Base-by-base conservation (phyloP, 148 eudicot species). In the Suaeda aralocaspica region DNA sequence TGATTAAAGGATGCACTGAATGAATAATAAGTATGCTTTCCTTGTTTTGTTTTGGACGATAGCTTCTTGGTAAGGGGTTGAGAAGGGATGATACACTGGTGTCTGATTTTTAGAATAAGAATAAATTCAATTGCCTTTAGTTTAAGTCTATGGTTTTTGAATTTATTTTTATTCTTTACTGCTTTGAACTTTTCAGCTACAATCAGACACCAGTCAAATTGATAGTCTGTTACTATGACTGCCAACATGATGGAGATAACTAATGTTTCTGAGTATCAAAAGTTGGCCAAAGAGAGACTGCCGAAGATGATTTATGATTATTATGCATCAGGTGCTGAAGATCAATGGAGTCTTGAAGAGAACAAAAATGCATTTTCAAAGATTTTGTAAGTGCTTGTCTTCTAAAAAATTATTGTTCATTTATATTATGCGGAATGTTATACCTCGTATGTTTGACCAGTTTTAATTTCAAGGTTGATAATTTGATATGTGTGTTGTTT, bases 271-370 rank as follows among this genome's bases (percentile, higher is more conserved):
- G 96, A 90, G 80, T 92, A 83, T 74, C 82, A 90, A 72, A 78
- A 74, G 9, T 77, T 92, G 65, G 98, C 96, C n/a, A 90, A 84
- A 81, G 82, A 88, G 75, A 88, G 76, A 19, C 71, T 92, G 79
- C 96, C 98, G 4, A 89, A 92, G 81, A 92, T 92, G 94, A 41
- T 88, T 52, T 92, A 83, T 76, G 96, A 92, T 71, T 92, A 89
- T 71, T 89, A 83, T 77, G 91, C 91, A 48, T 87, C 92, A 8
- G 98, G 96, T 30, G 98, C 98, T 16, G 96, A 92, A 80, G 98
- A 92, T 70, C 86, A 92, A 61, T 92, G 98, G 98, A 86, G 89
- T 67, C 90, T 92, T 57, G 69, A 81, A 70, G 94, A 92, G 71
- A 92, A 92, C 63, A 83, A 85, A 60, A 82, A 85, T 74, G 96